A percentile compares a stretch with the other conserved stretches of the same genome.
phyloP scores from a whole-genome alignment of 2,329 filamentous ascomycete genomes.

The Fusarium sp. region DNA sequence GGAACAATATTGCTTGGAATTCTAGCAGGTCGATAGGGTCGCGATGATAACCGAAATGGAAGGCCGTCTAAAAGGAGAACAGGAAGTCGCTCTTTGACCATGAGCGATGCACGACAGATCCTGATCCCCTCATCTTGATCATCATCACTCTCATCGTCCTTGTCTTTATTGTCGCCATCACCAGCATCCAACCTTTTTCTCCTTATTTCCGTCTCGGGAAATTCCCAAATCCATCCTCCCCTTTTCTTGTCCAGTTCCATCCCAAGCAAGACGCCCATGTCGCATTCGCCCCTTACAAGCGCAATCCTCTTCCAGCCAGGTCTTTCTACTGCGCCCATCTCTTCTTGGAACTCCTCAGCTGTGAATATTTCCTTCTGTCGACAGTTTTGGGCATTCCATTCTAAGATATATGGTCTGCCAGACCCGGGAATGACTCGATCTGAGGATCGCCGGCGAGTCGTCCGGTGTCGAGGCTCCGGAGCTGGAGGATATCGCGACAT shows the following conservation, averaged over 20 bases:
- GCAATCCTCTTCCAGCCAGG: slow-evolving; percentile 39
- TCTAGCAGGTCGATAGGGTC: slow-evolving; percentile 15
- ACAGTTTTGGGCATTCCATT: slow-evolving; percentile 40
- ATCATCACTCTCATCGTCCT: neutral
- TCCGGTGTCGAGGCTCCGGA: slow-evolving; percentile 34
- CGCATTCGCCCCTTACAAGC: slow-evolving; percentile 41
- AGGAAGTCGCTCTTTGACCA: slow-evolving; percentile 35
- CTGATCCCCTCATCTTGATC: slow-evolving; percentile 33
- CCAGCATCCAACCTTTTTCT: neutral
- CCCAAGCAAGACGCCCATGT: slow-evolving; percentile 32
- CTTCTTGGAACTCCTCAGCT: slow-evolving; percentile 34
- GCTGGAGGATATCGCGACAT: slow-evolving; percentile 39
- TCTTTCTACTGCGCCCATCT: slow-evolving; percentile 31
- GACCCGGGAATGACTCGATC: slow-evolving; percentile 32
- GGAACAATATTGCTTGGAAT: neutral
- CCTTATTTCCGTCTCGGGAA: slow-evolving; percentile 34
- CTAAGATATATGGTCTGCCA: slow-evolving; percentile 38
- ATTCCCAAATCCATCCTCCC: slow-evolving; percentile 43
- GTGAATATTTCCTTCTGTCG: slow-evolving; percentile 34
- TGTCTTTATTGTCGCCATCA: neutral
- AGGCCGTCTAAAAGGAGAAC: slow-evolving; percentile 43
- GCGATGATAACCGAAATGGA: slow-evolving; percentile 9
- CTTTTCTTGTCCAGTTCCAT: slow-evolving; percentile 33
- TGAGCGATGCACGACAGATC: slow-evolving; percentile 41
- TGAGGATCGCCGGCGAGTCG: slow-evolving; percentile 34